Evolutionary conservation across 306 rosid species (phyloP).

Genomic region (cucumber (Cucumis sativus)): Cucumber_9930_V3 NC_026657.2:9981501-9982000

Average conservation of each 20-base stretch:
- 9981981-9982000: background rate
- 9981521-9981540: background rate
- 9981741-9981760: background rate
- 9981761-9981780: background rate
- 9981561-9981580: background rate
- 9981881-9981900: background rate
- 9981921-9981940: background rate
- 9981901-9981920: background rate
- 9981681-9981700: background rate
- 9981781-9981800: background rate
- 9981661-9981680: background rate
- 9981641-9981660: background rate
- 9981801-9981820: background rate
- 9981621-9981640: background rate
- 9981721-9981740: background rate
- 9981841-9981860: conserved; percentile 7
- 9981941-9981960: background rate
- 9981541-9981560: background rate
- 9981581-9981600: background rate
- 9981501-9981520: background rate
- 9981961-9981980: background rate
- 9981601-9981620: background rate
- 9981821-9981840: background rate
- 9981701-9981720: background rate
- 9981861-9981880: background rate